These are phyloP conservation scores for Pseudozyma thailandica DNA, from an alignment of 1,284 basidiomycete genomes.

Conservation along the genomic window DNA sequence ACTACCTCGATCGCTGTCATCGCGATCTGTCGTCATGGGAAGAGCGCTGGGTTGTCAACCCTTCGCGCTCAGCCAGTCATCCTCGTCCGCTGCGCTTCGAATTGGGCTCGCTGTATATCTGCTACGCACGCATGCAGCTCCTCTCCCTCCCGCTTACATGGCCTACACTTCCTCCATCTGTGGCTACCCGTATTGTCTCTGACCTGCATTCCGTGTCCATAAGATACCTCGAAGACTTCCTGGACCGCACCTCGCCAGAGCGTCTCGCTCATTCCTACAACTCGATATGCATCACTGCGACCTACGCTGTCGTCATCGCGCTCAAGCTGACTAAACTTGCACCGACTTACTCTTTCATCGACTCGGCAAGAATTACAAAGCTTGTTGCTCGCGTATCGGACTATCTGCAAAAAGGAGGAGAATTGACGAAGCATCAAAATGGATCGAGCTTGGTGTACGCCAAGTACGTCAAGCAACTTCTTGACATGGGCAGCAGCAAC, in stretches of 20 bases:
- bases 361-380: slow-evolving; percentile 23
- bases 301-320: slow-evolving; percentile 38
- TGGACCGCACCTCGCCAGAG: slow-evolving; percentile 35
- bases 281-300: slow-evolving; percentile 45
- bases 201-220: slow-evolving; percentile 37
- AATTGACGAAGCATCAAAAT: slow-evolving; percentile 38
- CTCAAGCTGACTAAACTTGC: slow-evolving; percentile 44
- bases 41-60: slow-evolving; percentile 35
- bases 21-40: slow-evolving; percentile 42
- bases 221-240: slow-evolving; percentile 40
- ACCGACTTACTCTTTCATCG: slow-evolving; percentile 30
- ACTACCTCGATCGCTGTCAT: slow-evolving; percentile 36
- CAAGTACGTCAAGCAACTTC: slow-evolving; percentile 34
- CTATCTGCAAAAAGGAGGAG: slow-evolving; percentile 34
- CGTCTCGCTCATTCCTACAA: slow-evolving; percentile 44
- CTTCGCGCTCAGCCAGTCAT: slow-evolving; percentile 18
- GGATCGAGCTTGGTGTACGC: slow-evolving; percentile 42
- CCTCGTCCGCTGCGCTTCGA: slow-evolving; percentile 39
- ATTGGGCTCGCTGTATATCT: slow-evolving; percentile 43
- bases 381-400: slow-evolving; percentile 30
- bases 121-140: slow-evolving; percentile 49
- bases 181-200: slow-evolving; percentile 37
- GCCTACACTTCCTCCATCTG: slow-evolving; percentile 21
- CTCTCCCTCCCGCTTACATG: slow-evolving; percentile 34
- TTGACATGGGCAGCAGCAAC: slow-evolving; percentile 23